Base-by-base conservation (phyloP, 129 eudicot species). In the Artemisia annua region DNA sequence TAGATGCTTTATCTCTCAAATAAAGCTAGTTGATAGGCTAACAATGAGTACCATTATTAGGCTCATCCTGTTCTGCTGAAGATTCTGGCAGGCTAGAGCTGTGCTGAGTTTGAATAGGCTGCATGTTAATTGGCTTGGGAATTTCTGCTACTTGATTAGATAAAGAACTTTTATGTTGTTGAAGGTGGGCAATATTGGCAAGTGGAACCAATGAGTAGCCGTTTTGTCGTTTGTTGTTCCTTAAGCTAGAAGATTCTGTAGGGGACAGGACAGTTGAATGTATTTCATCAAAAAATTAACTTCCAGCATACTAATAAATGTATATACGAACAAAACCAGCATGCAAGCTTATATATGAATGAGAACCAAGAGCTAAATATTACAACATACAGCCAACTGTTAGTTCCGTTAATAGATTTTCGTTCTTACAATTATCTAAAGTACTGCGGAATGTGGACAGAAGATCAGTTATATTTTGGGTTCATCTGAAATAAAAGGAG, bases 71-170 rank as follows among this genome's bases (percentile, higher is more conserved):
- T 62, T 67, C 69, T 28, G 51, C 59, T n/a, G 80, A 73, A 44
- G 73, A 62, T 46, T 74, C 71, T 73, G 70, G 56, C 35, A 28
- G 83, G 55, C 57, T 73, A 69, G 77, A 82, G 80, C 69, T 73
- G 57, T 39, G 67, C 39, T 59, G 76, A 60, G 73, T 72, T 53
- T 79, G 76, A 58, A 26, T 26, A 19, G 59, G 3, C 17, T 32
- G 65, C 52, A 55, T 14, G 52, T 56, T 70, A 53, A 56, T 35
- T 14, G 75, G 46, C 46, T 1, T 39, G 46, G 46, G 10, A 12
- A 9, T 12, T 70, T 70, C 65, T 55, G 75, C 58, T 49, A 61
- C 28, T 52, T 63, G 67, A 65, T 55, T 56, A 18, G 79, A 35
- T 52, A 63, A 58, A 16, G 70, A 52, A 52, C n/a, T 73, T 50